Percentiles rank a stretch among this genome's conserved stretches.
Evolutionary conservation across 192 early-diverging fungal species (phyloP).

Genomic region (Umbelopsis sp.): DNA sequence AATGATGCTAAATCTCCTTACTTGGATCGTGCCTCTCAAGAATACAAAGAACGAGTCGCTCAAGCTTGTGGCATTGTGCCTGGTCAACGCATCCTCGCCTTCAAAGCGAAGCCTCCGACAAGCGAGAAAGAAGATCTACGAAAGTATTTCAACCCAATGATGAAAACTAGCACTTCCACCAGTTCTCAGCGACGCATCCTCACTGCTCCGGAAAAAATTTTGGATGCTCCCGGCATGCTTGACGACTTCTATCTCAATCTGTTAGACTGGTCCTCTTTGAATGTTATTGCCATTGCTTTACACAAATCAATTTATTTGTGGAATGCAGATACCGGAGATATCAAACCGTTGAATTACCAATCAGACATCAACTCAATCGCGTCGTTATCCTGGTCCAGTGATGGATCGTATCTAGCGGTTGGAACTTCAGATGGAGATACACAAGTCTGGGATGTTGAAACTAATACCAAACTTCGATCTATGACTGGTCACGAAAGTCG

Average conservation of each 20-base stretch:
- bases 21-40: slow-evolving; percentile 48
- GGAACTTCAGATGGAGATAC: slow-evolving; percentile 80
- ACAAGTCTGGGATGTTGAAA: slow-evolving; percentile 90
- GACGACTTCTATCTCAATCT: slow-evolving; percentile 98
- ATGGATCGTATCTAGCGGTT: slow-evolving; percentile 66
- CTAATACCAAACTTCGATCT: slow-evolving; percentile 70
- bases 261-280: slow-evolving; percentile 86
- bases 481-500: slow-evolving; percentile 82
- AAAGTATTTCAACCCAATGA: slow-evolving; percentile 56
- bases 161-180: slow-evolving; percentile 35
- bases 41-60: slow-evolving; percentile 81
- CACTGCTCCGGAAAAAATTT: slow-evolving; percentile 77
- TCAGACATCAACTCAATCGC: slow-evolving; percentile 60
- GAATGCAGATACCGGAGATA: slow-evolving; percentile 77
- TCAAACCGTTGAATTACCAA: slow-evolving; percentile 52
- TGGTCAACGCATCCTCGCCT: slow-evolving; percentile 79
- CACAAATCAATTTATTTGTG: slow-evolving; percentile 88
- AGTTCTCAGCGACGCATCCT: slow-evolving; percentile 67
- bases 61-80: slow-evolving; percentile 77
- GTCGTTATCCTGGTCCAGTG: slow-evolving; percentile 76
- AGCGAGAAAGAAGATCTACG: slow-evolving; percentile 51
- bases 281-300: slow-evolving; percentile 86
- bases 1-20: slow-evolving; percentile 25
- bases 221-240: slow-evolving; percentile 86
- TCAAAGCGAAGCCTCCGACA: slow-evolving; percentile 77